phyloP scores from a whole-genome alignment of 306 rosid species.

The Rosa lucieae region DNA sequence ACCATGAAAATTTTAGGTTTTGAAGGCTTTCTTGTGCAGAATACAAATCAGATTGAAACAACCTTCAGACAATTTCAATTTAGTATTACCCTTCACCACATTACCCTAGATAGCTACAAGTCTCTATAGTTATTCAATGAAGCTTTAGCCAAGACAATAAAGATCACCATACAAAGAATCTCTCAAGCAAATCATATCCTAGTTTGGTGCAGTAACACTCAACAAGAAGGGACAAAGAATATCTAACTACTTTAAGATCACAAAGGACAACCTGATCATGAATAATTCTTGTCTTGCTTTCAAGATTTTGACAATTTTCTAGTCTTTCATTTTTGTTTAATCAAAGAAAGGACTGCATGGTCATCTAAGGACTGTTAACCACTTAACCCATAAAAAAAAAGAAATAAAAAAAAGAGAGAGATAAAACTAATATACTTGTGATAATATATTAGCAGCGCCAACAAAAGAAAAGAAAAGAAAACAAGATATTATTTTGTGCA shows the following conservation, averaged over 20 bases:
- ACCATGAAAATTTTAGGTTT: not conserved
- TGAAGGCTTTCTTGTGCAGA: not conserved
- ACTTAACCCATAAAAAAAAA: not conserved
- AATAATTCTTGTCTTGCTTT: constrained; percentile 1
- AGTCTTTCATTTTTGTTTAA: not conserved
- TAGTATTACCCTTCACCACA: not conserved
- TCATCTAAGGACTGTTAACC: constrained; percentile 13
- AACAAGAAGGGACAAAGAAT: constrained; percentile 3
- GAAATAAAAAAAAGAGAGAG: not conserved
- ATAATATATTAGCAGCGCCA: not conserved
- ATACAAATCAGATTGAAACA: not conserved
- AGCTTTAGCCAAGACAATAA: too few species aligned
- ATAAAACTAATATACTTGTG: not conserved
- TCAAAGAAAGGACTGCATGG: not conserved
- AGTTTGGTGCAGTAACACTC: constrained; percentile 28
- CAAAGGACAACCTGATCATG: constrained; percentile 5
- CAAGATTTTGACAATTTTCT: not conserved
- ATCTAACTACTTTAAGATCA: constrained; percentile 20
- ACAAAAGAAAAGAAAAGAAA: constrained; percentile 15
- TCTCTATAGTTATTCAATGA: not conserved
- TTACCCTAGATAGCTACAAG: not conserved
- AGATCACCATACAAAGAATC: not conserved
- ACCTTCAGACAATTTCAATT: not conserved
- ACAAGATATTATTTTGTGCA: constrained; percentile 20
- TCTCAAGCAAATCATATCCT: not conserved